phyloP scores from a whole-genome alignment of 176 grass and related monocot genomes.

The Aegilops longissima region DNA sequence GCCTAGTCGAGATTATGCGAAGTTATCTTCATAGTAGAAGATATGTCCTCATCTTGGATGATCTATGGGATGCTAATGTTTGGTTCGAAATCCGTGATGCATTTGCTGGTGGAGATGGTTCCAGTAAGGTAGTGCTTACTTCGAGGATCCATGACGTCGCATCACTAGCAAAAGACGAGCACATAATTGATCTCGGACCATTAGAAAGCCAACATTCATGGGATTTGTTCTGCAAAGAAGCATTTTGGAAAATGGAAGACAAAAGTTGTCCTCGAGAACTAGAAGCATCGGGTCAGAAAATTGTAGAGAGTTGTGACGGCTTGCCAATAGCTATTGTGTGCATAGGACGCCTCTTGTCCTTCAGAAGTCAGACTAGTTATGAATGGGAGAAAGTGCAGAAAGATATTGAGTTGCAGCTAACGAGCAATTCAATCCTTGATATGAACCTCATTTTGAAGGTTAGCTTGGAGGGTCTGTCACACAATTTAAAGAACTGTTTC shows the following conservation, averaged over 20 bases:
- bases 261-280: not conserved
- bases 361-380: not conserved
- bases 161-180: not conserved
- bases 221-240: constrained; percentile 17
- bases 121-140: not conserved
- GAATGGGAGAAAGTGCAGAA: constrained; percentile 16
- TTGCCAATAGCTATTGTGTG: constrained; percentile 13
- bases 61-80: not conserved
- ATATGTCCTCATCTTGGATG: not conserved
- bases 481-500: constrained; percentile 9
- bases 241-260: constrained; percentile 3
- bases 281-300: not conserved
- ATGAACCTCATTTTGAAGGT: constrained; percentile 9
- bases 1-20: not conserved
- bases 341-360: not conserved
- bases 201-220: not conserved
- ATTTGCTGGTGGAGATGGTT: not conserved
- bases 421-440: not conserved
- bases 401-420: constrained; percentile 11
- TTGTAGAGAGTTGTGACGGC: not conserved
- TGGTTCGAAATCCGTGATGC: not conserved
- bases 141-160: constrained; percentile 5
- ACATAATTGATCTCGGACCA: not conserved
- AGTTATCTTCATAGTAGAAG: constrained; percentile 1
- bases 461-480: constrained; percentile 7